phyloP scores from a whole-genome alignment of 768 basidiomycete species.

The Trametes cubensis region DNA sequence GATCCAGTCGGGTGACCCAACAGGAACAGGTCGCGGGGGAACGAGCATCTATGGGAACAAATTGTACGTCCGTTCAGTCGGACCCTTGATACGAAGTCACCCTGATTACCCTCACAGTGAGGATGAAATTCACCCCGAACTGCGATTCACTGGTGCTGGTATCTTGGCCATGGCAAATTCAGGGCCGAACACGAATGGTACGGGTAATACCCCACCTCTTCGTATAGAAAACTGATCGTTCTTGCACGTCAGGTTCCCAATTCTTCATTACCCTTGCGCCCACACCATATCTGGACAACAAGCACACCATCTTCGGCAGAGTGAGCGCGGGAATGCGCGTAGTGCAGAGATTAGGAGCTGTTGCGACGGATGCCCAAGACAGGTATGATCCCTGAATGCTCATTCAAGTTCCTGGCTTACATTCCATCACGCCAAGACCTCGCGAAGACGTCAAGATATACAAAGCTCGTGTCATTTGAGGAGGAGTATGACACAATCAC shows the following conservation, averaged over 20 bases:
- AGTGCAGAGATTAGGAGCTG: constrained; percentile 87
- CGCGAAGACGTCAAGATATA: constrained; percentile 90
- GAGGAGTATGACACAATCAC: background rate
- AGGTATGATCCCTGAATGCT: constrained; percentile 49
- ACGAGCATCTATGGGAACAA: constrained; percentile 88
- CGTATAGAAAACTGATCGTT: background rate
- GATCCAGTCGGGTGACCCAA: constrained; percentile 96
- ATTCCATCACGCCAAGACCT: constrained; percentile 37
- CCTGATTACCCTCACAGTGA: constrained; percentile 49
- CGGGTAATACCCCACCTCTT: constrained; percentile 14
- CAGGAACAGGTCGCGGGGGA: constrained; percentile 91
- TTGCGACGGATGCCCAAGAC: constrained; percentile 87
- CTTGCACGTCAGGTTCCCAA: constrained; percentile 73
- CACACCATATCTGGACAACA: constrained; percentile 82
- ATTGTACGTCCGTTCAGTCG: constrained; percentile 57
- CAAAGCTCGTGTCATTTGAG: constrained; percentile 56
- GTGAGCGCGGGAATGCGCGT: constrained; percentile 92
- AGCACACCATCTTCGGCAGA: constrained; percentile 90
- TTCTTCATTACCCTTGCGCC: constrained; percentile 89
- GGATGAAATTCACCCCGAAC: constrained; percentile 88
- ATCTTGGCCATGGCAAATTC: constrained; percentile 98
- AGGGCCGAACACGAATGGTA: constrained; percentile 89
- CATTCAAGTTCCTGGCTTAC: background rate
- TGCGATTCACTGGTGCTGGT: constrained; percentile 94
- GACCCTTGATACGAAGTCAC: background rate